Base-by-base conservation (phyloP, 2,329 filamentous ascomycete species). In the Exophiala mesophila region DNA sequence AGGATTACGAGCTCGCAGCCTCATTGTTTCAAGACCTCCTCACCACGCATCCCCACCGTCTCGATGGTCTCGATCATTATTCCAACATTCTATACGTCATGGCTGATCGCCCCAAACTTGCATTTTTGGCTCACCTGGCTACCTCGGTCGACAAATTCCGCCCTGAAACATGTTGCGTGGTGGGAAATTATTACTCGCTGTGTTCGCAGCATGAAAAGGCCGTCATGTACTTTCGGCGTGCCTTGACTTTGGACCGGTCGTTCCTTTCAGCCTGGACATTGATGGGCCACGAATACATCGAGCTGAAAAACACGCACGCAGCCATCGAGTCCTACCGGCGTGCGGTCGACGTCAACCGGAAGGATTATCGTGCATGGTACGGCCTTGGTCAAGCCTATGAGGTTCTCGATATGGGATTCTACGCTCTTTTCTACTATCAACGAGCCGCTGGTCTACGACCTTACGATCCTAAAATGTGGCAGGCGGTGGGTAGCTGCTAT, bases 391-490 rank as follows among this genome's bases (percentile, higher is more conserved):
- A 97, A 62, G 94, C 92, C 1, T 98, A 98, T 59, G 92, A 98
- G 63, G 85, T 98, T 55, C 77, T 98, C 6, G 92, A 98, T 65
- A 96, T 96, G 88, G 87, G 95, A 60, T 88, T 89, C 31, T 98
- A 98, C 62, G 89, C 90, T 1, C 69, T 98, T 1, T 97, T 92
- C 77, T 98, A 98, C 66, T 96, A 95, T 69, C 94, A 97, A 60
- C 88, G 92, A 43, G 92, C 92, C 0, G 90, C 90, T 1, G 87
- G 88, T 0, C 72, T 98, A 2, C 80, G 89, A n/a, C 88, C 90
- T 0, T 96, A 90, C 74, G 92, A 98, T 56, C 87, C 89, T 0
- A 97, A 97, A 65, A 94, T 98, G 86, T 98, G 92, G 92, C 85
- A 92, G 70, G 92, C 92, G 0, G 88, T 98, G 4, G 92, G 87